These are phyloP conservation scores for Fusarium incarnatum DNA, from an alignment of 2,329 filamentous ascomycete species.

Conservation along the genomic window DNA sequence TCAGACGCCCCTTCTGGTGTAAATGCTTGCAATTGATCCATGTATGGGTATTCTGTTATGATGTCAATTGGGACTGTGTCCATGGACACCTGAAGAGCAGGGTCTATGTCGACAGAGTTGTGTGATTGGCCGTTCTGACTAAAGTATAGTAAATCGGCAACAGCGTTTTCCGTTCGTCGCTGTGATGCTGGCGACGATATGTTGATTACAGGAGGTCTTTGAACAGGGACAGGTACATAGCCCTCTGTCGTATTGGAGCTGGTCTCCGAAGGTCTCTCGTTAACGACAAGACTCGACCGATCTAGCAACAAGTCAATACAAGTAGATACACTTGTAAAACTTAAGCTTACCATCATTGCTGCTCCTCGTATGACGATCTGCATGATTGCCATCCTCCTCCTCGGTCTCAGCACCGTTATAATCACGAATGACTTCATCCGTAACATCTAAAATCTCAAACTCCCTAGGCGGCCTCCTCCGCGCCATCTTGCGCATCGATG, in stretches of 20 bases:
- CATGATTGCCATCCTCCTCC: slow-evolving; percentile 29
- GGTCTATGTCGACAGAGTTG: slow-evolving; percentile 30
- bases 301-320: neutral
- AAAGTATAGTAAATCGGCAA: slow-evolving; percentile 52
- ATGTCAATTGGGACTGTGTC: slow-evolving; percentile 35
- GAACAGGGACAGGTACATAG: slow-evolving; percentile 10
- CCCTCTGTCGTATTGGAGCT: slow-evolving; percentile 8
- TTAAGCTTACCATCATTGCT: slow-evolving; percentile 15
- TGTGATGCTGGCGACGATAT: slow-evolving; percentile 40
- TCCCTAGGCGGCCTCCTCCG: slow-evolving; percentile 44
- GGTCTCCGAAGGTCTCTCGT: neutral
- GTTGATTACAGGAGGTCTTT: slow-evolving; percentile 4
- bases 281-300: neutral
- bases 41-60: slow-evolving; percentile 40
- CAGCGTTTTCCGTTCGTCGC: slow-evolving; percentile 51
- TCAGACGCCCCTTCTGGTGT: slow-evolving; percentile 51
- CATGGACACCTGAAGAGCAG: slow-evolving; percentile 39
- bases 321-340: fast-evolving
- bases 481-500: slow-evolving; percentile 51
- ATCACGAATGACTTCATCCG: slow-evolving; percentile 53
- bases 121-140: slow-evolving; percentile 48
- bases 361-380: neutral
- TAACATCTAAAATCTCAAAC: slow-evolving; percentile 54
- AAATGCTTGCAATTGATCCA: slow-evolving; percentile 47
- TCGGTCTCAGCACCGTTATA: slow-evolving; percentile 47